Conservation (phyloP, 495 filamentous ascomycete genomes). For the Chaetomium cochliodes region DNA sequence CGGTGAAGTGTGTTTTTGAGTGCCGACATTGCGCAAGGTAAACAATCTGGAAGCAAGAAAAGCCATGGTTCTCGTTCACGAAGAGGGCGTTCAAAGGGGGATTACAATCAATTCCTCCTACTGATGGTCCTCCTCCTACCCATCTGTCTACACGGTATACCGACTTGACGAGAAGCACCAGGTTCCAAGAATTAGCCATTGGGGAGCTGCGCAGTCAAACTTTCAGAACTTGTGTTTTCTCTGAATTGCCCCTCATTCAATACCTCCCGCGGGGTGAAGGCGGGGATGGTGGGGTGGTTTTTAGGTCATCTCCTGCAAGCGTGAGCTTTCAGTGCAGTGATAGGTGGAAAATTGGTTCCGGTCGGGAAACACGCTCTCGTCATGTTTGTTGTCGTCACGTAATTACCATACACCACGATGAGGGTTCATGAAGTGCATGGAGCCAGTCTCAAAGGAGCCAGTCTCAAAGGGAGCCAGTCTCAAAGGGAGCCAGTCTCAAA, state of each 20-base stretch:
- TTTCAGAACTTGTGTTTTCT: background rate
- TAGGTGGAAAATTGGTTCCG: slow-evolving; percentile 25
- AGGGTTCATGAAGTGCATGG: too few species aligned
- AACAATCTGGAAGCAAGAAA: background rate
- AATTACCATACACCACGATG: slow-evolving; percentile 3
- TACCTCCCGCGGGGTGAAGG: background rate
- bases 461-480: too few species aligned
- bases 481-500: too few species aligned
- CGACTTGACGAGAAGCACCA: too few species aligned
- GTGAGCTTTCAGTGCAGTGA: background rate
- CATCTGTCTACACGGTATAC: too few species aligned
- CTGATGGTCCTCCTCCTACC: too few species aligned
- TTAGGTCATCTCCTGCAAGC: background rate
- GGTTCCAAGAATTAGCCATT: too few species aligned
- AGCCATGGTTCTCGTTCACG: background rate
- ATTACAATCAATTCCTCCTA: too few species aligned
- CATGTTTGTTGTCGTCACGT: background rate
- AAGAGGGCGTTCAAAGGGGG: too few species aligned
- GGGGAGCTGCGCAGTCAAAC: too few species aligned
- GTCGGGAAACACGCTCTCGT: background rate
- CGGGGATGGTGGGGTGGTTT: slow-evolving; percentile 8
- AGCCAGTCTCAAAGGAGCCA: too few species aligned
- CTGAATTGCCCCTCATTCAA: slow-evolving; percentile 11
- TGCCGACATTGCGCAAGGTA: background rate
- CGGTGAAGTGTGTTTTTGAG: background rate